phyloP scores from a whole-genome alignment of 495 filamentous ascomycete species.

The Xylaria curta region DNA sequence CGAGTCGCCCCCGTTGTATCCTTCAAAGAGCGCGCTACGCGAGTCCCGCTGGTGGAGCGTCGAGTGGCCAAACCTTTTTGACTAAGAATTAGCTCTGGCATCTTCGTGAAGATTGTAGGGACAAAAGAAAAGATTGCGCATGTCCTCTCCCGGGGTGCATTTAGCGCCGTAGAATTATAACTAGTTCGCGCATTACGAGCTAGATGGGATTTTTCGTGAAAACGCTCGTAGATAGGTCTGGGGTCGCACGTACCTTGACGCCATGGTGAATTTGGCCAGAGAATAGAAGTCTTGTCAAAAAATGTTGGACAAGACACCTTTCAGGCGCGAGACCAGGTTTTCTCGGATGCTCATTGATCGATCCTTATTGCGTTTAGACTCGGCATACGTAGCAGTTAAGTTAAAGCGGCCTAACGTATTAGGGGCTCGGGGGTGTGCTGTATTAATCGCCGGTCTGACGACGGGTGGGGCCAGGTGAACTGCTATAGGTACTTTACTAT shows the following conservation, averaged over 20 bases:
- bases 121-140: not conserved
- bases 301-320: conserved; percentile 4
- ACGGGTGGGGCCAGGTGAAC: conserved; percentile 18
- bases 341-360: conserved; percentile 1
- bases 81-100: not conserved
- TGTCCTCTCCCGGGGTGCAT: not conserved
- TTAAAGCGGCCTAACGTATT: not conserved
- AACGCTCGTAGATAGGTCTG: not conserved
- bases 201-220: not conserved
- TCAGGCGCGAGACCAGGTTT: conserved; percentile 14
- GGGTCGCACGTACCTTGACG: conserved; percentile 17
- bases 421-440: not conserved
- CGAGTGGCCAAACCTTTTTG: conserved; percentile 63
- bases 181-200: not conserved
- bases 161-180: conserved; percentile 1
- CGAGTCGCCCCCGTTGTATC: conserved; percentile 69
- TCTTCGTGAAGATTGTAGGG: too few species aligned
- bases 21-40: conserved; percentile 86
- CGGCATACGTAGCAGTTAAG: conserved; percentile 19
- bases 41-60: conserved; percentile 83
- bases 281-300: not conserved
- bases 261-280: conserved; percentile 15
- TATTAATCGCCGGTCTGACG: conserved; percentile 5
- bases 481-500: too few species aligned
- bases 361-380: conserved; percentile 8